These are phyloP conservation scores for Zygosaccharomyces pseudobailii DNA, from an alignment of 1,139 yeast species.

Conservation along the genomic window DNA sequence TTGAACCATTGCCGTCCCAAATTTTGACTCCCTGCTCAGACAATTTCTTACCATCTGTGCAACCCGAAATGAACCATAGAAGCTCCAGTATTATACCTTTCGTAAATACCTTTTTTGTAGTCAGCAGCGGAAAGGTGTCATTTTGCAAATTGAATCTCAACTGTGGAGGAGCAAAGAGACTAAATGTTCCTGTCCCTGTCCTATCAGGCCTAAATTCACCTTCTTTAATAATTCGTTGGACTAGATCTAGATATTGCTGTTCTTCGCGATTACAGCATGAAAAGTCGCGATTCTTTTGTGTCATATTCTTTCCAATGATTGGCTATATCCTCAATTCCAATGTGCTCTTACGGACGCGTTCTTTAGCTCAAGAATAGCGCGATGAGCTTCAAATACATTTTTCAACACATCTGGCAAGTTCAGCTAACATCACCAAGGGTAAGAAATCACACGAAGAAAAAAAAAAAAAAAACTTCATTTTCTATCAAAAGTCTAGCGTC, in stretches of 20 bases:
- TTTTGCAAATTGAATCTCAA: slow-evolving; percentile 71
- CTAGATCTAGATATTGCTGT: slow-evolving; percentile 78
- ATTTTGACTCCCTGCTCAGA: slow-evolving; percentile 83
- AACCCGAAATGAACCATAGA: slow-evolving; percentile 87
- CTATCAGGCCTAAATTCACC: slow-evolving; percentile 94
- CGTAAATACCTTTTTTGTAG: slow-evolving; percentile 89
- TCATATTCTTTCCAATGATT: slow-evolving; percentile 4
- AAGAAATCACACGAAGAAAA: not conserved
- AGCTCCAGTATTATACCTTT: slow-evolving; percentile 86
- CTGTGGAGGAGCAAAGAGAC: slow-evolving; percentile 94
- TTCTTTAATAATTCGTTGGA: slow-evolving; percentile 65
- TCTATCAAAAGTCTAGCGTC: not conserved
- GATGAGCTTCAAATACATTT: not conserved
- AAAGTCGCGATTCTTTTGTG: slow-evolving; percentile 13
- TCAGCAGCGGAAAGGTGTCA: slow-evolving; percentile 76
- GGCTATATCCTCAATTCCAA: not conserved
- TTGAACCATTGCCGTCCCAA: slow-evolving; percentile 99
- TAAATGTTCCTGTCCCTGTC: slow-evolving; percentile 93
- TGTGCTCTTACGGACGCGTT: not conserved
- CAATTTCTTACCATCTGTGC: slow-evolving; percentile 78
- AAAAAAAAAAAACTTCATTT: not conserved
- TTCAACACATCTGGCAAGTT: slow-evolving; percentile 1
- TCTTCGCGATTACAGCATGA: slow-evolving; percentile 49
- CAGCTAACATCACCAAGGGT: not conserved
- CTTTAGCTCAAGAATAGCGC: slow-evolving; percentile 1